Base-by-base conservation (phyloP, 306 rosid genomes). In the Cucumis hystrix region DNA sequence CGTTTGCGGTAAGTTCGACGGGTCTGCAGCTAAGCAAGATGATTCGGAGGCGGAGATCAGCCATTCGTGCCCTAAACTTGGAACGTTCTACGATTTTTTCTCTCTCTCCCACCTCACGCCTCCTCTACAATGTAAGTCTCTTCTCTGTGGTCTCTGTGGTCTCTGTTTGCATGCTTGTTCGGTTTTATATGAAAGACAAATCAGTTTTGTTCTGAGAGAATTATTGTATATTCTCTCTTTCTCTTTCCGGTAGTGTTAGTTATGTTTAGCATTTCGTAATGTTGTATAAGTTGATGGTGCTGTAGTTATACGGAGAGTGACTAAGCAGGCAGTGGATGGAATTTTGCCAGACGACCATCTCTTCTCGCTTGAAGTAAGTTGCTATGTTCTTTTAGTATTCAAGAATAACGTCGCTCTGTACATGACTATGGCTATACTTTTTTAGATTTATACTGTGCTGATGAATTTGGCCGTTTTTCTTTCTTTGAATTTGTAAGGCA, bases 41-140 rank as follows among this genome's bases (percentile, higher is more conserved):
- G 93, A 87, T 8, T 84, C 75, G 33, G 98, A 92, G 58, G 83
- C 86, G 35, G 98, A 95, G 55, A 83, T 88, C 49, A 89, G 89
- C 83, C 89, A 92, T 64, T 88, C 98, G 18, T 88, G 81, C 69
- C 93, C 97, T 18, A 89, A 90, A 83, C 96, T 92, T 6, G 97
- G 91, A 18, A 88, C 89, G 79, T 95, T 95, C 83, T 95, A 92
- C 82, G 97, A 95, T 82, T 95, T 95, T 81, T 95, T 95, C 85
- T 95, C 97, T 65, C 97, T 95, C 58, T 87, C 97, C 12, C 87
- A 92, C 56, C 96, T 92, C 84, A 88, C 87, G 63, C 93, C 96
- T 0, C 98, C 98, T 51, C 80, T 95, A 75, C 98, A 92, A 70
- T 90, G 98, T 95, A 90, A 55, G 30, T 45, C 4, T 28, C 23